A percentile compares a stretch with the other conserved stretches of the same genome.
These are phyloP conservation scores for Penicillium cataractarum DNA, from an alignment of 495 filamentous ascomycete genomes.

Conservation along the genomic window DNA sequence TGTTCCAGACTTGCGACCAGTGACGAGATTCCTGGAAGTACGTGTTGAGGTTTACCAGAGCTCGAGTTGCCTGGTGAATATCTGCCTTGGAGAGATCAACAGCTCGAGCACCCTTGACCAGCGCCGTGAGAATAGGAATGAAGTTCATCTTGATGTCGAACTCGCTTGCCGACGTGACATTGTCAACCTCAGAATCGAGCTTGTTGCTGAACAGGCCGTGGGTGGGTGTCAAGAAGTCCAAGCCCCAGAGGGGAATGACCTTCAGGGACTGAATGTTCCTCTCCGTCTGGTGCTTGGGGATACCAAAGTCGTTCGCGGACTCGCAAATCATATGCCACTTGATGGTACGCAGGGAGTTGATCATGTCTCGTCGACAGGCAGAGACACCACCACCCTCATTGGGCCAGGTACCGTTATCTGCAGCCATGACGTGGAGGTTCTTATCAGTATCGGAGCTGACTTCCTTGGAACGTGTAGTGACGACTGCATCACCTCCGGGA, in stretches of 20 bases:
- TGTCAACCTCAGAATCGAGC: slow-evolving; percentile 63
- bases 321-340: slow-evolving; percentile 70
- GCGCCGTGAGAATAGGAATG: slow-evolving; percentile 61
- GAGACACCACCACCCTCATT: slow-evolving; percentile 69
- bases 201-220: slow-evolving; percentile 67
- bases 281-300: slow-evolving; percentile 69
- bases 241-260: slow-evolving; percentile 67
- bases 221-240: slow-evolving; percentile 64
- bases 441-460: slow-evolving; percentile 54
- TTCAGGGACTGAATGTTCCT: slow-evolving; percentile 67
- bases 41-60: slow-evolving; percentile 62
- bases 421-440: slow-evolving; percentile 63
- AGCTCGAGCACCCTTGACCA: slow-evolving; percentile 62
- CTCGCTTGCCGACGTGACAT: slow-evolving; percentile 54
- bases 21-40: slow-evolving; percentile 64
- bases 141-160: slow-evolving; percentile 64
- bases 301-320: slow-evolving; percentile 65
- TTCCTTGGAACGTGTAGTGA: slow-evolving; percentile 47
- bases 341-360: slow-evolving; percentile 63
- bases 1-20: slow-evolving; percentile 67
- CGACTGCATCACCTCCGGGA: slow-evolving; percentile 59
- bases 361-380: slow-evolving; percentile 68
- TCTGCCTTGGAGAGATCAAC: slow-evolving; percentile 53
- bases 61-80: slow-evolving; percentile 58
- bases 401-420: slow-evolving; percentile 68